Evolutionary conservation across 345 rosid genomes (phyloP).

Genomic region (Populus ilicifolia): DNA sequence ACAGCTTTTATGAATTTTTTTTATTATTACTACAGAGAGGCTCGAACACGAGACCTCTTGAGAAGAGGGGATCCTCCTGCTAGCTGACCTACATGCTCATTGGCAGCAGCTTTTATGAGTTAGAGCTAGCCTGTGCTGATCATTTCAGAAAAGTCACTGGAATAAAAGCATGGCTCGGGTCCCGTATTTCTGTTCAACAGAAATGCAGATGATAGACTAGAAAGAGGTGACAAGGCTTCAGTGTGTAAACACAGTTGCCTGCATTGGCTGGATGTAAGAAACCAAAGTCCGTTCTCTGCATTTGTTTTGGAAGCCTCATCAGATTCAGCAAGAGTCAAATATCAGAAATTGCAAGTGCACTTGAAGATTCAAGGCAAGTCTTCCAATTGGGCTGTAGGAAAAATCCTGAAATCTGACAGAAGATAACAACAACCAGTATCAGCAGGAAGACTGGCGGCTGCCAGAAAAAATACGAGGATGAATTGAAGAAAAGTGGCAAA

Average conservation of each 20-base stretch:
- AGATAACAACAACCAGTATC: neutral
- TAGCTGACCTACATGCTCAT: too few relatives aligned
- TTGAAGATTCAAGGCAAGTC: constrained; percentile 18
- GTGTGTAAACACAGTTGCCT: constrained; percentile 10
- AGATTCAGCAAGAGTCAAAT: constrained; percentile 20
- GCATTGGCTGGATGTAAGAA: constrained; percentile 31
- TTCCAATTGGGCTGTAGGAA: constrained; percentile 27
- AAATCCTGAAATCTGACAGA: constrained; percentile 4
- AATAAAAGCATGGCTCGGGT: constrained; percentile 33
- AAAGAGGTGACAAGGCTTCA: constrained; percentile 20
- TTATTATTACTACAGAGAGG: too few relatives aligned
- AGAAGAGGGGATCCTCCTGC: too few relatives aligned
- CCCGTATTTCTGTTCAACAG: constrained; percentile 22
- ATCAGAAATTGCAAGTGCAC: constrained; percentile 17
- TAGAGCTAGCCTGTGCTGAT: constrained; percentile 31
- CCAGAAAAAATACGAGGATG: constrained; percentile 22
- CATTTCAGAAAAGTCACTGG: constrained; percentile 23
- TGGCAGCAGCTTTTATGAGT: too few relatives aligned
- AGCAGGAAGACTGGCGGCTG: constrained; percentile 20
- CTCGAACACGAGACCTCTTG: too few relatives aligned
- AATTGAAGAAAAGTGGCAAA: constrained; percentile 6
- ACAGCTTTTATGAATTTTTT: constrained; percentile 20
- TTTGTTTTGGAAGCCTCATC: constrained; percentile 26
- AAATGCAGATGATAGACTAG: constrained; percentile 16
- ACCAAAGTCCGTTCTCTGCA: constrained; percentile 28